Evolutionary conservation across 257 asterid genomes (phyloP).

Genomic region (Cinchona pubescens): DNA sequence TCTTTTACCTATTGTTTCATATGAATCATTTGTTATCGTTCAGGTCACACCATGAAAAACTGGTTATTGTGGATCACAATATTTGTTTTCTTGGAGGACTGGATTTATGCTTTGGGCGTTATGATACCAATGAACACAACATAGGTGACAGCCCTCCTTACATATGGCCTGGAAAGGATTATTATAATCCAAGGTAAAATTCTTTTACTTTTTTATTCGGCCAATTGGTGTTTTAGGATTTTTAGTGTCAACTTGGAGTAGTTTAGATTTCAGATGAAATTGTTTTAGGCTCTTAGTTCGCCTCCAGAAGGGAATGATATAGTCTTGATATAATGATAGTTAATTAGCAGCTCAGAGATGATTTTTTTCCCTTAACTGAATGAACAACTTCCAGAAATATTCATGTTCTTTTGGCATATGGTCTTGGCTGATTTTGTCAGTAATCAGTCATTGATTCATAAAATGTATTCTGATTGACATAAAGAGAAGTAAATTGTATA

Average conservation of each 20-base stretch:
- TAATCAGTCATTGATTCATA: neutral
- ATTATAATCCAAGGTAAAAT: constrained; percentile 85
- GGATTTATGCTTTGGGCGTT: constrained; percentile 94
- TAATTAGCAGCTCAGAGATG: neutral
- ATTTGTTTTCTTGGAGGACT: constrained; percentile 85
- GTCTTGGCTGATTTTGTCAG: neutral
- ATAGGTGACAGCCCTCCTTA: constrained; percentile 66
- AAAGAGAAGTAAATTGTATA: no score
- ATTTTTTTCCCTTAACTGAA: neutral
- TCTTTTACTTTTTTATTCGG: neutral
- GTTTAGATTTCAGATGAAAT: neutral
- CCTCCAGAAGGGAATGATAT: neutral
- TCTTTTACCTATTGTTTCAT: neutral
- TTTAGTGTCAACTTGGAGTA: neutral
- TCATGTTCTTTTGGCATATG: neutral
- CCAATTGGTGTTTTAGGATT: neutral
- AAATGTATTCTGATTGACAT: neutral
- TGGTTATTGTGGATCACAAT: constrained; percentile 81
- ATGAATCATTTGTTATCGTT: constrained; percentile 21
- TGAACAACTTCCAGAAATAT: neutral
- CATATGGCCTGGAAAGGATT: constrained; percentile 94
- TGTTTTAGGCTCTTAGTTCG: neutral
- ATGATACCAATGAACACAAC: constrained; percentile 75
- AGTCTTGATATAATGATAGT: no score
- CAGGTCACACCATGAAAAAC: constrained; percentile 99